phyloP scores from a whole-genome alignment of 345 rosid genomes.

The Psidium guajava region DNA sequence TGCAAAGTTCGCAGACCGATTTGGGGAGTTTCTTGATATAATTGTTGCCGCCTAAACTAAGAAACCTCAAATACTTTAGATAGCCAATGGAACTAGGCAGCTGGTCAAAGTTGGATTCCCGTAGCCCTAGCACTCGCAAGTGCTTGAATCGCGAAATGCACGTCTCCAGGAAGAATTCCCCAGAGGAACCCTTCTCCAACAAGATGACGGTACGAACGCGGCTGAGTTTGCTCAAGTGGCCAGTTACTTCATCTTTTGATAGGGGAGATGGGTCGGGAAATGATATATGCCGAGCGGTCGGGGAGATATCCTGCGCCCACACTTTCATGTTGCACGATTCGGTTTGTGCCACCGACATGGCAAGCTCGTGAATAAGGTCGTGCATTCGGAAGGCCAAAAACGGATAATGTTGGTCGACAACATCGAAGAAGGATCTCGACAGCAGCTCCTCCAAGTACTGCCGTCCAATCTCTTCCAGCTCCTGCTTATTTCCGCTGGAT shows the following conservation, averaged over 20 bases:
- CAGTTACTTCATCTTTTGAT: neutral
- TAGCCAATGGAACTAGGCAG: constrained; percentile 2
- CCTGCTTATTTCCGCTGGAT: neutral
- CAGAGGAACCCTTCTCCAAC: neutral
- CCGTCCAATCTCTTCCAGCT: constrained; percentile 2
- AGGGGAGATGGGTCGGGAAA: neutral
- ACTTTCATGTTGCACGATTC: neutral
- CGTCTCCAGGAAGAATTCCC: neutral
- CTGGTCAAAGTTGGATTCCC: neutral
- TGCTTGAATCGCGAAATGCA: neutral
- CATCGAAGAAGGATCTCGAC: constrained; percentile 16
- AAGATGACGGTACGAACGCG: neutral
- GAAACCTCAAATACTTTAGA: constrained; percentile 15
- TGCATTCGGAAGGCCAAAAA: constrained; percentile 3
- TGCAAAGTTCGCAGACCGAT: constrained; percentile 5
- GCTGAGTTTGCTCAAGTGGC: neutral
- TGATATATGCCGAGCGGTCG: neutral
- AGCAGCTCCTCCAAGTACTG: constrained; percentile 2
- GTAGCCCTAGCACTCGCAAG: neutral
- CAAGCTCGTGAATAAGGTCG: constrained; percentile 20
- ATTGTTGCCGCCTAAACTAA: neutral
- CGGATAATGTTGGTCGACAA: accelerated
- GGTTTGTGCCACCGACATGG: neutral
- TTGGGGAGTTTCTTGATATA: constrained; percentile 1
- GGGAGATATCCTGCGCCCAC: neutral